Conservation (phyloP, 345 rosid species). For the Capsella bursapastoris region DNA sequence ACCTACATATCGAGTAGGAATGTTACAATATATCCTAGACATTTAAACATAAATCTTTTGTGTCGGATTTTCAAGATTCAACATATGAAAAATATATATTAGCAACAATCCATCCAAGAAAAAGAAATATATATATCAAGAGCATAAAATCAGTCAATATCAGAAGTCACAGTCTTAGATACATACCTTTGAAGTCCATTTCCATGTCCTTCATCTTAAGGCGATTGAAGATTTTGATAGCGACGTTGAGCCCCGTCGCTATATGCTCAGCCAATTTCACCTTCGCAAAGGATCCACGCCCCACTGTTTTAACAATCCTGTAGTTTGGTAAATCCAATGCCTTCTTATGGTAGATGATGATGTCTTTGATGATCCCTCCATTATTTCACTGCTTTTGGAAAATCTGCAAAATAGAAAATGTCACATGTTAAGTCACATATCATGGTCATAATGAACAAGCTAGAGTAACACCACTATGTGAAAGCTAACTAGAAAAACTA, state of each 20-base stretch:
- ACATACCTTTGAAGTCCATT: constrained; percentile 79
- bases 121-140: not conserved
- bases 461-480: not conserved
- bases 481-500: not conserved
- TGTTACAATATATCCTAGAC: not conserved
- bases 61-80: not conserved
- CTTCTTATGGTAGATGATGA: constrained; percentile 36
- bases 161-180: not conserved
- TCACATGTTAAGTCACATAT: not conserved
- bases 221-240: constrained; percentile 87
- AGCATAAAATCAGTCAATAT: not conserved
- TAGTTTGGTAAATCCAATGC: constrained; percentile 60
- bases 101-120: not conserved
- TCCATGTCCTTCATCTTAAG: constrained; percentile 58
- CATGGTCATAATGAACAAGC: not conserved
- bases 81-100: not conserved
- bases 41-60: not conserved
- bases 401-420: not conserved
- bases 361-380: constrained; percentile 54
- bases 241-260: constrained; percentile 79
- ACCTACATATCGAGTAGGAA: not conserved
- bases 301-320: constrained; percentile 73
- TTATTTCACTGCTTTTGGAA: constrained; percentile 36
- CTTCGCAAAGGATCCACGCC: constrained; percentile 82
- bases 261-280: constrained; percentile 84